Percentiles rank a stretch among this genome's conserved stretches.
Conservation (phyloP, 495 filamentous ascomycete genomes). For the Podospora pseudoanserina region DNA sequence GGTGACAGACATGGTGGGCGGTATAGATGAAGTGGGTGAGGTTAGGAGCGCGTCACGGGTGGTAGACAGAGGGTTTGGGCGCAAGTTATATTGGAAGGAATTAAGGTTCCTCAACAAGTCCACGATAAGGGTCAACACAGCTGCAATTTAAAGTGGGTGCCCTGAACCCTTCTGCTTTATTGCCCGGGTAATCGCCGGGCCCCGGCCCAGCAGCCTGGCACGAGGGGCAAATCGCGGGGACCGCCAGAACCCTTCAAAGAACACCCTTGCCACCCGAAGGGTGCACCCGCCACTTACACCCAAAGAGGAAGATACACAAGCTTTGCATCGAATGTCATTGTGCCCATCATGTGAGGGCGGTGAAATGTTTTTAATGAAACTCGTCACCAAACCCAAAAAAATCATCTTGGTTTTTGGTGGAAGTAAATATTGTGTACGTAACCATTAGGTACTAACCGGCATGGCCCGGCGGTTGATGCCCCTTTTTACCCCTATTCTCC, state of each 20-base stretch:
- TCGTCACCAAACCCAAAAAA: neutral
- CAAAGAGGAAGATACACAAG: neutral
- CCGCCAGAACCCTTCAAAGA: neutral
- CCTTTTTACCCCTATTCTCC: neutral
- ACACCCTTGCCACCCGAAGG: neutral
- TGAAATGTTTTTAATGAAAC: no score
- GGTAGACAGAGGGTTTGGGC: neutral
- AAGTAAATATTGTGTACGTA: neutral
- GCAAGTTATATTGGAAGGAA: neutral
- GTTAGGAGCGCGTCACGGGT: neutral
- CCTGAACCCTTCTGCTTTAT: conserved; percentile 1
- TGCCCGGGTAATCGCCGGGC: neutral
- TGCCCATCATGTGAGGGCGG: no score
- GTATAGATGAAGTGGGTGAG: neutral
- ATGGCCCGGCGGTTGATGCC: neutral
- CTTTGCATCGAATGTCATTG: neutral
- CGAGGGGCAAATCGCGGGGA: neutral
- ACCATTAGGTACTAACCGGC: neutral
- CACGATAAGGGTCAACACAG: neutral
- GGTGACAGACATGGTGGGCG: conserved; percentile 34
- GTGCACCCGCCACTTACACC: neutral
- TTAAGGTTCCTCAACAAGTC: neutral
- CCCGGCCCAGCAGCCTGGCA: neutral
- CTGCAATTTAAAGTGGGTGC: neutral
- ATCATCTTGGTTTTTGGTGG: neutral